Base-by-base conservation (phyloP, 768 basidiomycete genomes). In the Cubamyces sp. region DNA sequence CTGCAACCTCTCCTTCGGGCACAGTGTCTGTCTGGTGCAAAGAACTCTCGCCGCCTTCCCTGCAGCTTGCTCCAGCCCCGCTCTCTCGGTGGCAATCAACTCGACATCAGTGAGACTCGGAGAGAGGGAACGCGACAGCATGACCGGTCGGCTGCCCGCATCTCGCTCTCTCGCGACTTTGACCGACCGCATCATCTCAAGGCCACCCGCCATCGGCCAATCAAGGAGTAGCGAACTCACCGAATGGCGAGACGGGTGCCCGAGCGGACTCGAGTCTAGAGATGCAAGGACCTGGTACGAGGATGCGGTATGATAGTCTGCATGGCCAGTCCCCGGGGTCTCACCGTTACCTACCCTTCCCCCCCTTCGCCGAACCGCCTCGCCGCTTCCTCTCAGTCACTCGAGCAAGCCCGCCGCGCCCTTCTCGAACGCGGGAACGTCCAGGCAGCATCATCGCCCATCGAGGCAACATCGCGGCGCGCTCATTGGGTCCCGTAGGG, bases 301-400 rank as follows among this genome's bases (percentile, higher is more conserved):
- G 45, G n/a, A 28, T 4, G n/a, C n/a, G 53, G 48, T 50, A 34
- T 21, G 19, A 8, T 18, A 42, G 40, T 25, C 25, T 28, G 53
- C 54, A 55, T 28, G 54, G 42, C 57, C 57, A 52, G 49, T 59
- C 57, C 57, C 57, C 57, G 57, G 57, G 57, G 57, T 59, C 57
- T 43, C 40, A 25, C 48, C 40, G 30, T 41, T 30, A 30, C 28
- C 57, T 42, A 28, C 28, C 26, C 49, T 52, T 43, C 48, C 57
- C 57, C 41, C 34, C 57, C 57, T 47, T 51, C 53, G 53, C 53
- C 53, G 53, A 43, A 43, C 53, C 53, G 39, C 53, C 41, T 54
- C 53, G 25, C 53, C 41, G 25, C 40, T 43, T 50, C 57, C 57
- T 34, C 34, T 25, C 57, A 51, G 42, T n/a, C 19, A 41, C 9